Conservation (phyloP, 345 rosid species). For the Heritiera littoralis region DNA sequence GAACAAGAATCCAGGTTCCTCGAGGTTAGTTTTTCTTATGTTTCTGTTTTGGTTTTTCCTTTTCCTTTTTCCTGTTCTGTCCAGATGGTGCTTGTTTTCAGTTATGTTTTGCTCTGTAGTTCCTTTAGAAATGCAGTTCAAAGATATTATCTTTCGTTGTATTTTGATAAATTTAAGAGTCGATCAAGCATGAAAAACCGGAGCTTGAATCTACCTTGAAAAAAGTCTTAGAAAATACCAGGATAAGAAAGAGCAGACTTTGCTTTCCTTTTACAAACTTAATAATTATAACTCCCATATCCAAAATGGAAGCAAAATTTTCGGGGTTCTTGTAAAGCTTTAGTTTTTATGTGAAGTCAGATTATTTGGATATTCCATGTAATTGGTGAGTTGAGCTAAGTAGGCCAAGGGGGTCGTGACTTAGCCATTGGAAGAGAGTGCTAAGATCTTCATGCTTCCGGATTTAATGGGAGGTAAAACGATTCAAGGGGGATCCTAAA, state of each 20-base stretch:
- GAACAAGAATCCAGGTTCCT: conserved; percentile 65
- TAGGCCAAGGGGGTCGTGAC: neutral
- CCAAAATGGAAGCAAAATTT: neutral
- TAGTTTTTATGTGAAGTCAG: neutral
- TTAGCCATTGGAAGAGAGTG: conserved; percentile 1
- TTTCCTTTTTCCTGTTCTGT: neutral
- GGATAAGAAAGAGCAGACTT: neutral
- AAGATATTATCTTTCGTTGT: neutral
- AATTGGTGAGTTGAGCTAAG: neutral
- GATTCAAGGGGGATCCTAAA: neutral
- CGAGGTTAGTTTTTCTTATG: conserved; percentile 40
- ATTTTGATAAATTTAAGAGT: neutral
- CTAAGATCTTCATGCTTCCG: neutral
- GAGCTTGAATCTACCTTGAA: neutral
- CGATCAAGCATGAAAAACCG: neutral
- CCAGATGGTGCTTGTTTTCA: conserved; percentile 9
- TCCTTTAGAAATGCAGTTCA: neutral
- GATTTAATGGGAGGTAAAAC: neutral
- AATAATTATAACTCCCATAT: neutral
- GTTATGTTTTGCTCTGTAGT: neutral
- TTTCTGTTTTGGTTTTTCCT: neutral
- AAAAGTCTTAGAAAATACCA: neutral
- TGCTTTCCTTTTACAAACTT: neutral
- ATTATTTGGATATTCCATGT: neutral
- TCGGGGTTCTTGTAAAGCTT: neutral